Percentiles rank a stretch among this genome's conserved stretches.
Evolutionary conservation across 2,329 filamentous ascomycete genomes (phyloP).

Genomic region (Aspergillaceae sp.): DNA sequence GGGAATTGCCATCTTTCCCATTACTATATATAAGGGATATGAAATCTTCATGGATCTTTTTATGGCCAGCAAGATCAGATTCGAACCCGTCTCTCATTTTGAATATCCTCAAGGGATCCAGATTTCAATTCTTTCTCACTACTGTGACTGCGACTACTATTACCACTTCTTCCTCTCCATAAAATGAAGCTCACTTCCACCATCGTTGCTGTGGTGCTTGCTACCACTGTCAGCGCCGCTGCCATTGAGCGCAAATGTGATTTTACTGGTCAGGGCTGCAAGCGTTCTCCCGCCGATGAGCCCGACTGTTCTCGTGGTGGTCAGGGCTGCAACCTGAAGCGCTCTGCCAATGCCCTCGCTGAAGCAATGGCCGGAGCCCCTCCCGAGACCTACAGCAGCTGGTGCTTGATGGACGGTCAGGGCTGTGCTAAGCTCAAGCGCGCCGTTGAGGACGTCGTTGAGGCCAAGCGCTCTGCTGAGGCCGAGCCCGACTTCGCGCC

Average conservation of each 20-base stretch:
- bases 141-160: neutral
- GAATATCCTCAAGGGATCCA: too few relatives aligned
- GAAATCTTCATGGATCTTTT: too few relatives aligned
- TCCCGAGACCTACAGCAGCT: too few relatives aligned
- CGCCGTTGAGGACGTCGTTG: slow-evolving; percentile 57
- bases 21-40: neutral
- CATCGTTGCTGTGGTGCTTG: slow-evolving; percentile 20
- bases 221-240: neutral
- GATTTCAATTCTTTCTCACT: too few relatives aligned
- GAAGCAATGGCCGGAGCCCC: too few relatives aligned
- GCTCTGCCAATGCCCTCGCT: too few relatives aligned
- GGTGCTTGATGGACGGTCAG: too few relatives aligned
- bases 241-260: slow-evolving; percentile 9
- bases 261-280: slow-evolving; percentile 33
- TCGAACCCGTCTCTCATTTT: too few relatives aligned
- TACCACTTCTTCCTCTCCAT: neutral
- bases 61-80: too few relatives aligned
- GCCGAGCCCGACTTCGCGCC: slow-evolving; percentile 15
- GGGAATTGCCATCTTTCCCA: neutral
- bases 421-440: slow-evolving; percentile 47
- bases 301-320: too few relatives aligned
- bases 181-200: slow-evolving; percentile 19
- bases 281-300: slow-evolving; percentile 15
- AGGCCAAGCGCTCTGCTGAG: slow-evolving; percentile 29
- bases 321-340: too few relatives aligned